Conservation (phyloP, 2,329 filamentous ascomycete species). For the Penicillium sp. region DNA sequence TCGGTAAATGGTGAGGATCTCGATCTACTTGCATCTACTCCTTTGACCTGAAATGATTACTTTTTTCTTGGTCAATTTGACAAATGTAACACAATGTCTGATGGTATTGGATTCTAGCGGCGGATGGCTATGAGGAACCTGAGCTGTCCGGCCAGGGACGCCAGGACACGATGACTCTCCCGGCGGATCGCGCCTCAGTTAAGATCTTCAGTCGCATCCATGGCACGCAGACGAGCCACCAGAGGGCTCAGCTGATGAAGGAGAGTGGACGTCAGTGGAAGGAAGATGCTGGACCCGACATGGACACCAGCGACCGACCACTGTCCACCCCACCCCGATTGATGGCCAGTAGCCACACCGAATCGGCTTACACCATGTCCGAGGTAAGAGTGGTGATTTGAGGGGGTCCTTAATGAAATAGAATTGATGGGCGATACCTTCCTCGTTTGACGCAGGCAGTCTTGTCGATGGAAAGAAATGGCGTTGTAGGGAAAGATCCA, state of each 20-base stretch:
- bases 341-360: slow-evolving; percentile 57
- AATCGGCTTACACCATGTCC: slow-evolving; percentile 51
- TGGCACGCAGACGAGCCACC: slow-evolving; percentile 49
- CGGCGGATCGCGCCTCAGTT: slow-evolving; percentile 43
- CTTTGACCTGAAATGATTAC: slow-evolving; percentile 18
- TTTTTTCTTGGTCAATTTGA: slow-evolving; percentile 7
- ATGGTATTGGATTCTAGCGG: slow-evolving; percentile 22
- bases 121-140: neutral
- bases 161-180: slow-evolving; percentile 45
- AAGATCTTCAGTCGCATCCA: slow-evolving; percentile 52
- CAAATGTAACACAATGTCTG: slow-evolving; percentile 18
- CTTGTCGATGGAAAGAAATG: neutral
- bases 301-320: slow-evolving; percentile 60
- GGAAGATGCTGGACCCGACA: slow-evolving; percentile 57
- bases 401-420: neutral
- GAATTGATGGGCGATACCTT: neutral
- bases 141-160: slow-evolving; percentile 1
- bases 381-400: slow-evolving; percentile 16
- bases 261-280: slow-evolving; percentile 58
- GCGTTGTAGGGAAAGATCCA: neutral
- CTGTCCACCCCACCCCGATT: slow-evolving; percentile 60
- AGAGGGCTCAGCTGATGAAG: slow-evolving; percentile 54
- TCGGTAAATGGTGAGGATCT: slow-evolving; percentile 61
- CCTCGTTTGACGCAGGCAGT: neutral
- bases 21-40: slow-evolving; percentile 35